A percentile compares a stretch with the other conserved stretches of the same genome.
These are phyloP conservation scores for Stemphylium vesicarium DNA, from an alignment of 2,329 filamentous ascomycete species.

Conservation along the genomic window DNA sequence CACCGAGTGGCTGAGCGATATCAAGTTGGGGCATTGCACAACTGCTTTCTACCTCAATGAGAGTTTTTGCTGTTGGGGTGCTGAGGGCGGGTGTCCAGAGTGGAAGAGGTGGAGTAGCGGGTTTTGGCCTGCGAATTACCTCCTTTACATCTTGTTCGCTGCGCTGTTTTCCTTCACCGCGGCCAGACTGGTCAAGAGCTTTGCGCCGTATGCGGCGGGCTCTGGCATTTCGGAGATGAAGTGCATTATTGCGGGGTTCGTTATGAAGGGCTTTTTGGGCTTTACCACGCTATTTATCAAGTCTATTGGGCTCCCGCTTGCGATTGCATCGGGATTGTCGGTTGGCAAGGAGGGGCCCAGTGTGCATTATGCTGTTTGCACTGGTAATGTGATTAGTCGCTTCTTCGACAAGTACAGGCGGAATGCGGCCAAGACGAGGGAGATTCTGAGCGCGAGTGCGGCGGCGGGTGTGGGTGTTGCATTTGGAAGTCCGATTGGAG, in stretches of 20 bases:
- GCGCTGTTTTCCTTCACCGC: slow-evolving; percentile 82
- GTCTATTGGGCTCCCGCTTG: slow-evolving; percentile 85
- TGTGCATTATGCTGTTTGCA: slow-evolving; percentile 98
- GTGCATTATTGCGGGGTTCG: slow-evolving; percentile 97
- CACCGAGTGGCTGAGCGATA: slow-evolving; percentile 94
- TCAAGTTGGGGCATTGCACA: slow-evolving; percentile 94
- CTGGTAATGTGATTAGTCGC: slow-evolving; percentile 92
- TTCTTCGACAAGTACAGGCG: slow-evolving; percentile 90
- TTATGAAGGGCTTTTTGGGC: slow-evolving; percentile 98
- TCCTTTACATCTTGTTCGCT: slow-evolving; percentile 86
- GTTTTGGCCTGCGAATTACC: slow-evolving; percentile 79
- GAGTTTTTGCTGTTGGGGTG: slow-evolving; percentile 97
- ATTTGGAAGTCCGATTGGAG: slow-evolving; percentile 96
- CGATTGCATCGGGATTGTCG: slow-evolving; percentile 91
- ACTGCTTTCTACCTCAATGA: slow-evolving; percentile 98
- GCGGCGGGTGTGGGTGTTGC: slow-evolving; percentile 95
- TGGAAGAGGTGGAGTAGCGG: slow-evolving; percentile 91
- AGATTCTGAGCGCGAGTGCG: slow-evolving; percentile 92
- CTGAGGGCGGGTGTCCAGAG: slow-evolving; percentile 84
- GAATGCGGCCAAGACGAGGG: slow-evolving; percentile 91
- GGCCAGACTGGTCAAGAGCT: slow-evolving; percentile 84
- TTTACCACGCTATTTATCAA: slow-evolving; percentile 94
- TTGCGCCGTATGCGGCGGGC: slow-evolving; percentile 93
- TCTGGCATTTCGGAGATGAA: slow-evolving; percentile 99
- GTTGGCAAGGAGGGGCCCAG: slow-evolving; percentile 97